Evolutionary conservation across 1,139 yeast genomes (phyloP), one percentile per base, ranked within the genome.

Genomic region (Hyphopichia khmerensis): DNA sequence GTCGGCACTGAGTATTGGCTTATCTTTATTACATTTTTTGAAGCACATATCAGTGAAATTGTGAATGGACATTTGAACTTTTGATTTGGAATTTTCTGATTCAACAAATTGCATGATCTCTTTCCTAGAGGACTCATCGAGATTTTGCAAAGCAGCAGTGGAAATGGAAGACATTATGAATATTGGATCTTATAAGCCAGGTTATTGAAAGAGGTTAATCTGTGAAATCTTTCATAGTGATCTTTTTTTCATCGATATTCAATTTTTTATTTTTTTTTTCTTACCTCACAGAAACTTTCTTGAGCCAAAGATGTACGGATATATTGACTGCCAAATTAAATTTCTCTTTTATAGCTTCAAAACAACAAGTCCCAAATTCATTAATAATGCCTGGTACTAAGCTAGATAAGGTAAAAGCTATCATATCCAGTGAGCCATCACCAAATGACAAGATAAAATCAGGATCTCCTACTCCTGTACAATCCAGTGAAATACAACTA

Each of bases 1-100:
- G 40, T 70, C 69, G 35, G 78, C 78, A 41, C 75, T 67, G 42
- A 73, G 71, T 43, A 84, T 76, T 15, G 77, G 69, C 41, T 54
- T 60, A 48, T 65, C 60, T 39, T 77, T 69, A 46, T 89, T 77
- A 63, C 98, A 91, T 67, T 87, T 87, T 63, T 85, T 87, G 74
- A 89, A 91, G 64, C 98, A 91, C 75, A 85, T 75, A 60, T 89
- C 91, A 33, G 96, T 90, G 73, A 88, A 89, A 59, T 77, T 80
- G 62, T 89, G 95, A 48, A 89, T 85, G 31, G 95, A 80, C 74
- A 81, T 76, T 68, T 89, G 96, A 24, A 91, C 89, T 68, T 89
- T 88, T 43, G 95, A 84, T 67, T 87, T 88, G 49, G 95, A 80
- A 60, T 87, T 85, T 67, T 91, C 96, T 11, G 84, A 69, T 59